Base-by-base conservation (phyloP, 2,329 filamentous ascomycete species). In the Botrytis deweyae region DNA sequence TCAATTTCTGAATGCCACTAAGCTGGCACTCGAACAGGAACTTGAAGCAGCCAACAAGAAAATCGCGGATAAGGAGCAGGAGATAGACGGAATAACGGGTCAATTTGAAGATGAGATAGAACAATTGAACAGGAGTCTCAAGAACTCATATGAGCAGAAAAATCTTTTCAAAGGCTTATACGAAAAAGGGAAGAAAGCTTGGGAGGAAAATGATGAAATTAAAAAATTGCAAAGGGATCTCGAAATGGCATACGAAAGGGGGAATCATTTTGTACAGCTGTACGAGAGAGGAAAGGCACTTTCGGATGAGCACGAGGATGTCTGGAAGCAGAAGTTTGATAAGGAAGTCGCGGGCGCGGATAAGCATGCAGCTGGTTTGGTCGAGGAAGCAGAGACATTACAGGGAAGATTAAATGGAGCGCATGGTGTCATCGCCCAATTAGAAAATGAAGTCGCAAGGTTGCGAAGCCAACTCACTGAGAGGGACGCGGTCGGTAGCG, bases 401-500 rank as follows among this genome's bases (percentile, higher is more conserved):
- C 71, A 73, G 40, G 42, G 71, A 18, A 73, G 58, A 49, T 59
- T 73, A 7, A 52, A 69, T 49, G 64, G 65, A 33, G 71, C 71
- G 36, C 25, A 69, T 29, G 52, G 66, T 22, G 66, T 40, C 7
- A 73, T 73, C 14, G 14, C 36, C 2, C 18, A 66, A 3, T 29
- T 72, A 10, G 70, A 72, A 42, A 44, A 42, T 4, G 46, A 65
- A 14, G n/a, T 65, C 14, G n/a, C 3, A 16, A 36, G 4, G 10
- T 55, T 72, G 44, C 64, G 20, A 40, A 12, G 52, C 5, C 33
- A 66, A 18, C 49, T 58, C 14, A 20, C 10, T 20, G 18, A 18
- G 16, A 42, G 5, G 1, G 16, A 68, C 18, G 20, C 22, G 20
- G 36, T 25, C 9, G 36, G 22, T 33, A 16, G n/a, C 14, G 66